Conservation (phyloP, 306 rosid species). For the apple (Malus domestica) region ASM211411v1 NC_041796.1:1994501-1995000, state of each 20-base stretch:
- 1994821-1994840: conserved; percentile 9
- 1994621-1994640: no score
- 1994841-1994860: conserved; percentile 43
- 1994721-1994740: conserved; percentile 36
- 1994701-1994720: no score
- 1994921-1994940: conserved; percentile 35
- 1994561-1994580: no score
- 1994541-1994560: no score
- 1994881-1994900: conserved; percentile 46
- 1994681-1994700: no score
- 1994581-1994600: no score
- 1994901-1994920: conserved; percentile 61
- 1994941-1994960: conserved; percentile 46
- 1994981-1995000: conserved; percentile 64
- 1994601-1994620: no score
- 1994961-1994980: conserved; percentile 44
- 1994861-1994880: conserved; percentile 54
- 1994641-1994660: no score
- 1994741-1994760: conserved; percentile 43
- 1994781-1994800: conserved; percentile 79
- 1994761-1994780: conserved; percentile 48
- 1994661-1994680: no score
- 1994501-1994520: no score
- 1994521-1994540: no score
- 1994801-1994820: conserved; percentile 60